These are phyloP conservation scores for Agrostemma githago DNA, from an alignment of 148 eudicot genomes.

Conservation along the genomic window DNA sequence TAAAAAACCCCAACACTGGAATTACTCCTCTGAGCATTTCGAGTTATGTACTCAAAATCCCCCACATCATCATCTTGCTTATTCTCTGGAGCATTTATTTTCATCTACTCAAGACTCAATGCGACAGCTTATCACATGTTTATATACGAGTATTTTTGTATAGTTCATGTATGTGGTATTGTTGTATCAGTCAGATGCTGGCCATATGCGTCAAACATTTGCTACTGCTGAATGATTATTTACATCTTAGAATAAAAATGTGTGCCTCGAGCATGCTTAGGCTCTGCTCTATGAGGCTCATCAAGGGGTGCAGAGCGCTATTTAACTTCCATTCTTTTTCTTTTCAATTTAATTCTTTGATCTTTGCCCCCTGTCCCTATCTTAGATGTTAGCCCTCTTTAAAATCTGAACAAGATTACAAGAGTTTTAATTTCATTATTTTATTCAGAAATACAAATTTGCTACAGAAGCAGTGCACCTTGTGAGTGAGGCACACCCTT, in stretches of 20 bases:
- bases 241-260: too few species aligned
- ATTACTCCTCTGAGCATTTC: conserved; percentile 1
- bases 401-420: background rate
- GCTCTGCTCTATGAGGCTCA: background rate
- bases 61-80: background rate
- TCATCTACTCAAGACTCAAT: background rate
- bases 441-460: background rate
- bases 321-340: background rate
- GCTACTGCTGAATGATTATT: too few species aligned
- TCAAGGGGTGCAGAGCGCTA: background rate
- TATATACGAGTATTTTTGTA: too few species aligned
- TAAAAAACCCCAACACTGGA: background rate
- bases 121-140: background rate
- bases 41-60: conserved; percentile 4
- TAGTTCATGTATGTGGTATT: too few species aligned
- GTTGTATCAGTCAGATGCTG: too few species aligned
- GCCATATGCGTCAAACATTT: too few species aligned
- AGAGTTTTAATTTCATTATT: background rate
- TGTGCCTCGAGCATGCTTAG: too few species aligned
- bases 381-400: background rate
- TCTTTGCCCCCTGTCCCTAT: background rate
- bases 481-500: too few species aligned
- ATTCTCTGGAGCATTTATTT: too few species aligned
- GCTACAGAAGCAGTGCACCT: background rate
- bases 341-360: too few species aligned